Evolutionary conservation across 2,329 filamentous ascomycete genomes (phyloP).

Genomic region (Fusarium cicatricum): DNA sequence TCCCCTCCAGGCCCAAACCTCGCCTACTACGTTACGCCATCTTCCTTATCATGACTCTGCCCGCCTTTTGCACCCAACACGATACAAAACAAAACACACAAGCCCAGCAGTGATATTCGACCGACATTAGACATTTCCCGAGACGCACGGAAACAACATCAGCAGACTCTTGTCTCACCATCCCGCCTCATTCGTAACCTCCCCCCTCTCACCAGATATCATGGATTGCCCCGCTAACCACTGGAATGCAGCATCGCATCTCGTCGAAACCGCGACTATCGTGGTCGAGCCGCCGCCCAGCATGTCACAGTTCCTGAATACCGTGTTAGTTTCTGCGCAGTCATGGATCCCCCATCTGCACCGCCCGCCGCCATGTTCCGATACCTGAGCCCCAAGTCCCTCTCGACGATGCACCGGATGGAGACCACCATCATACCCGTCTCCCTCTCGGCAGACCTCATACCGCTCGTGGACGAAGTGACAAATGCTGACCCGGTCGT

Average conservation of each 20-base stretch:
- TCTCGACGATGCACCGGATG: conserved; percentile 44
- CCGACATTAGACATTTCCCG: conserved; percentile 8
- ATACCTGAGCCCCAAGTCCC: conserved; percentile 47
- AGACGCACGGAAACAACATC: conserved; percentile 4
- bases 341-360: too few species aligned
- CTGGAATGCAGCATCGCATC: conserved; percentile 48
- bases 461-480: conserved; percentile 28
- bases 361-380: conserved; percentile 45
- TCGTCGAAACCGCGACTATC: conserved; percentile 18
- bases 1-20: background rate
- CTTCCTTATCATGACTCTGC: background rate
- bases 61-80: conserved; percentile 10
- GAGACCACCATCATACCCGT: conserved; percentile 46
- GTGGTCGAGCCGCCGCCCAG: conserved; percentile 15
- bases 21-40: conserved; percentile 18
- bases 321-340: conserved; percentile 50
- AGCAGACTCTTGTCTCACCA: conserved; percentile 25
- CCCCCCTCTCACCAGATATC: conserved; percentile 9
- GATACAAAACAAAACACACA: conserved; percentile 1
- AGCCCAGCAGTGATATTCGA: conserved; percentile 18
- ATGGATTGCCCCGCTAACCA: conserved; percentile 52
- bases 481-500: conserved; percentile 43
- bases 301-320: conserved; percentile 55
- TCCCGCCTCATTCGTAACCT: conserved; percentile 23
- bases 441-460: conserved; percentile 27